phyloP scores from a whole-genome alignment of 148 eudicot genomes.

The Cornus controversa region DNA sequence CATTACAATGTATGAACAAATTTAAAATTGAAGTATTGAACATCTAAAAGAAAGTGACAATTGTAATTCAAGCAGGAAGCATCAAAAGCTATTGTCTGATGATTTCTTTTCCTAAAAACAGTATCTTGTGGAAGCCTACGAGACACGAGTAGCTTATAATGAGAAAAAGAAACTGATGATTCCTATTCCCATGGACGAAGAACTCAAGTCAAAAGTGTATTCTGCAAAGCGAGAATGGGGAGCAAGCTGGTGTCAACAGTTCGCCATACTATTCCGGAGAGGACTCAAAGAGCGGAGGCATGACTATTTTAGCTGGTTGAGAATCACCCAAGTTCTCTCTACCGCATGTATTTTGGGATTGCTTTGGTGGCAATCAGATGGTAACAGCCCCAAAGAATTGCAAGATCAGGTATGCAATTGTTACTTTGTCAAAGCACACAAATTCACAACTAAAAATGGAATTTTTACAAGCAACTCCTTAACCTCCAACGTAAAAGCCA shows the following conservation, averaged over 20 bases:
- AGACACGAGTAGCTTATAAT: slow-evolving; percentile 65
- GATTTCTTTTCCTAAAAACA: slow-evolving; percentile 22
- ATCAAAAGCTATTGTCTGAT: neutral
- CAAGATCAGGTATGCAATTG: slow-evolving; percentile 69
- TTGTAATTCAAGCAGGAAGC: neutral
- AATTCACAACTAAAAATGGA: neutral
- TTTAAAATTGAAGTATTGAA: too few relatives aligned
- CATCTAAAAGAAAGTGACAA: neutral
- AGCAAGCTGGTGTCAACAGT: slow-evolving; percentile 92
- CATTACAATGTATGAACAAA: too few relatives aligned
- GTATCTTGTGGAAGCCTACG: slow-evolving; percentile 90
- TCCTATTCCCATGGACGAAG: slow-evolving; percentile 62
- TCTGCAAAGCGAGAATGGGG: slow-evolving; percentile 70
- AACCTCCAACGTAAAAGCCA: neutral
- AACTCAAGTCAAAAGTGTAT: slow-evolving; percentile 33
- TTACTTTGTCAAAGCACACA: neutral
- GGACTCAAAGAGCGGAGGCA: slow-evolving; percentile 89
- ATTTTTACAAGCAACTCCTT: neutral
- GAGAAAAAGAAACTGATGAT: slow-evolving; percentile 68
- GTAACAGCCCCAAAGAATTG: slow-evolving; percentile 45
- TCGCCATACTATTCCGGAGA: slow-evolving; percentile 65
- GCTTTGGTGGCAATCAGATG: slow-evolving; percentile 94
- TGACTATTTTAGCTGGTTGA: slow-evolving; percentile 94
- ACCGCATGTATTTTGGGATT: slow-evolving; percentile 83
- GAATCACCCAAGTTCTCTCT: slow-evolving; percentile 79